phyloP scores from a whole-genome alignment of 2,329 filamentous ascomycete genomes.

The Madurella mycetomatis region DNA sequence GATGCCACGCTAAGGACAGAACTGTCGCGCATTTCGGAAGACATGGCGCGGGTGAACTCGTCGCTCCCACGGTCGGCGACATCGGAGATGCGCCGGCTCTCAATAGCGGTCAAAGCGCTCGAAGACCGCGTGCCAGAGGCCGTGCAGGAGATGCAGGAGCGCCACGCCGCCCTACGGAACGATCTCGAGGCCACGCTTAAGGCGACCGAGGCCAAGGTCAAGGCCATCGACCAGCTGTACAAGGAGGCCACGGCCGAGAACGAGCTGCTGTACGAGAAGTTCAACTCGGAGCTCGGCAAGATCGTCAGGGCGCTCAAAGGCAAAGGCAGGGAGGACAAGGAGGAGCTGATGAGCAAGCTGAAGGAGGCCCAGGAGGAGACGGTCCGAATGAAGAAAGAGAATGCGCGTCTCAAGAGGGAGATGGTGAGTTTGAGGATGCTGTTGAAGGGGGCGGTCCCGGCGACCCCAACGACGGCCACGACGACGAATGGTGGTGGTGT shows the following conservation, averaged over 20 bases:
- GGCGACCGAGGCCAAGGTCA: constrained; percentile 72
- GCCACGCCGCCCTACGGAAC: constrained; percentile 59
- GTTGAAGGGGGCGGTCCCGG: constrained; percentile 39
- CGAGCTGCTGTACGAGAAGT: constrained; percentile 84
- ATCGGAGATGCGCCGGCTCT: constrained; percentile 46
- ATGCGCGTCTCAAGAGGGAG: constrained; percentile 75
- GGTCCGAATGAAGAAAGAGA: constrained; percentile 76
- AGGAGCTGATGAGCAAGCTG: constrained; percentile 68
- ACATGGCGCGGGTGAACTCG: constrained; percentile 60
- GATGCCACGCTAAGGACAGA: constrained; percentile 70
- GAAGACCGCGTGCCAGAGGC: constrained; percentile 62
- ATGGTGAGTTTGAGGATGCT: constrained; percentile 63
- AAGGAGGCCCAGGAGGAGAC: constrained; percentile 74
- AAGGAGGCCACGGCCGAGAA: constrained; percentile 86
- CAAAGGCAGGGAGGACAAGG: constrained; percentile 70
- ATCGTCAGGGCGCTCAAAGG: constrained; percentile 71
- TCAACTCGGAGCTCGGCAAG: constrained; percentile 85
- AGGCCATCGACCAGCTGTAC: constrained; percentile 82
- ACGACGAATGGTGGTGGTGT: neutral
- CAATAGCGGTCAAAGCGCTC: constrained; percentile 58
- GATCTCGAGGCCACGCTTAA: constrained; percentile 70
- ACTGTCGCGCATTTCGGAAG: constrained; percentile 72
- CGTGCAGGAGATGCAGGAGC: constrained; percentile 55
- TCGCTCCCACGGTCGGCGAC: constrained; percentile 34
- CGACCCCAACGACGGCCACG: too few species aligned